phyloP scores from a whole-genome alignment of 495 filamentous ascomycete species.

The Hypoxylon lienhwacheense region DNA sequence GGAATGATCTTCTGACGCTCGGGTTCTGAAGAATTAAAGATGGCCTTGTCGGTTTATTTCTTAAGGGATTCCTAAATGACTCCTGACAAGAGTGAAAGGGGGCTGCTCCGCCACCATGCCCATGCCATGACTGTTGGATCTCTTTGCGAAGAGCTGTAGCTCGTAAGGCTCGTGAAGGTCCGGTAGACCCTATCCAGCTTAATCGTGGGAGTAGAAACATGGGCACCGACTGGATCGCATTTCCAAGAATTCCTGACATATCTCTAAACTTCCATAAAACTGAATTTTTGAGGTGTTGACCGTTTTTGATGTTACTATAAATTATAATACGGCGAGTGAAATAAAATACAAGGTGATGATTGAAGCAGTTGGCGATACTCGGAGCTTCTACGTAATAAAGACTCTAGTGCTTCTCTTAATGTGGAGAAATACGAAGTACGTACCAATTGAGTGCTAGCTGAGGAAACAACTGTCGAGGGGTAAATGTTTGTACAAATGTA shows the following conservation, averaged over 20 bases:
- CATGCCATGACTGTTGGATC: constrained; percentile 17
- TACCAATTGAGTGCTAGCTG: too few species aligned
- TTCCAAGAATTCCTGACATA: constrained; percentile 41
- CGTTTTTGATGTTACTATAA: too few species aligned
- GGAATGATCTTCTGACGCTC: constrained; percentile 60
- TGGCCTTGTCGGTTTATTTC: constrained; percentile 7
- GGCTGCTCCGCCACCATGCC: constrained; percentile 18
- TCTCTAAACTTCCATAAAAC: not conserved
- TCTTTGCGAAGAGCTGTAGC: constrained; percentile 33
- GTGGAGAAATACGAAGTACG: too few species aligned
- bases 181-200: constrained; percentile 50
- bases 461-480: too few species aligned
- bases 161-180: constrained; percentile 27
- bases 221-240: constrained; percentile 44
- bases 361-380: constrained; percentile 21
- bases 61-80: not conserved
- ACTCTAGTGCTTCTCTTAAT: too few species aligned
- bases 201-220: constrained; percentile 56
- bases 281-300: not conserved
- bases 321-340: too few species aligned
- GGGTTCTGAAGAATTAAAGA: constrained; percentile 34
- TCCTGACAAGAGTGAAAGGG: constrained; percentile 22
- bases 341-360: constrained; percentile 5
- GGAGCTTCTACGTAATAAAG: constrained; percentile 26
- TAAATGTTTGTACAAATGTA: constrained; percentile 3